These are phyloP conservation scores for Crithidia mellificae DNA, from an alignment of 208 protist species.

Conservation along the genomic window DNA sequence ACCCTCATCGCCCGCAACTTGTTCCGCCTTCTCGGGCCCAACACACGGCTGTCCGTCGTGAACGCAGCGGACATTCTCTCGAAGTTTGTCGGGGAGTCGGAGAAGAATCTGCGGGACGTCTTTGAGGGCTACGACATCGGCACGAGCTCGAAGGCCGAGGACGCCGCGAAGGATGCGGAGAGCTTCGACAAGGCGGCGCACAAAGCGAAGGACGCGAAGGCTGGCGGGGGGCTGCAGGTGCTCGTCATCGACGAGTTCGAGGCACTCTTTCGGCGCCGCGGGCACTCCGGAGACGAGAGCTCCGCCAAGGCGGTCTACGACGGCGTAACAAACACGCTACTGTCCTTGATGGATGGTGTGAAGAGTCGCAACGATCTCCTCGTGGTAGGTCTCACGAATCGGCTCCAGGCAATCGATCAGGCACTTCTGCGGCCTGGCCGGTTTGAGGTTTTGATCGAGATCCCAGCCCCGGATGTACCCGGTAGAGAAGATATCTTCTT, in stretches of 20 bases:
- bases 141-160: conserved; percentile 38
- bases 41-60: conserved; percentile 83
- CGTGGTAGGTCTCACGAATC: conserved; percentile 94
- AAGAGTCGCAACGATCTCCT: conserved; percentile 89
- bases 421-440: conserved; percentile 93
- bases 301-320: conserved; percentile 95
- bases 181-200: neutral
- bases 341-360: conserved; percentile 95
- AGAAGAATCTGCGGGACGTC: conserved; percentile 99
- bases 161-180: conserved; percentile 18
- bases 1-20: conserved; percentile 99
- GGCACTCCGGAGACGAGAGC: conserved; percentile 88
- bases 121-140: conserved; percentile 95
- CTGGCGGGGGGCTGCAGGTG: conserved; percentile 90
- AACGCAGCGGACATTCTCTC: conserved; percentile 98
- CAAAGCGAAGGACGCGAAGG: conserved; percentile 4
- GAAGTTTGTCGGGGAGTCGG: conserved; percentile 99
- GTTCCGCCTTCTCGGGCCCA: conserved; percentile 94
- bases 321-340: conserved; percentile 98
- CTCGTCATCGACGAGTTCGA: conserved; percentile 99
- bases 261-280: conserved; percentile 96
- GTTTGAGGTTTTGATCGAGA: conserved; percentile 93
- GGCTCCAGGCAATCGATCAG: conserved; percentile 85
- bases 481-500: conserved; percentile 89
- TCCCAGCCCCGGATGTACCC: conserved; percentile 78